A percentile compares a stretch with the other conserved stretches of the same genome.
Conservation (phyloP, 805 yeast genomes). For the Candida golubevii region DNA sequence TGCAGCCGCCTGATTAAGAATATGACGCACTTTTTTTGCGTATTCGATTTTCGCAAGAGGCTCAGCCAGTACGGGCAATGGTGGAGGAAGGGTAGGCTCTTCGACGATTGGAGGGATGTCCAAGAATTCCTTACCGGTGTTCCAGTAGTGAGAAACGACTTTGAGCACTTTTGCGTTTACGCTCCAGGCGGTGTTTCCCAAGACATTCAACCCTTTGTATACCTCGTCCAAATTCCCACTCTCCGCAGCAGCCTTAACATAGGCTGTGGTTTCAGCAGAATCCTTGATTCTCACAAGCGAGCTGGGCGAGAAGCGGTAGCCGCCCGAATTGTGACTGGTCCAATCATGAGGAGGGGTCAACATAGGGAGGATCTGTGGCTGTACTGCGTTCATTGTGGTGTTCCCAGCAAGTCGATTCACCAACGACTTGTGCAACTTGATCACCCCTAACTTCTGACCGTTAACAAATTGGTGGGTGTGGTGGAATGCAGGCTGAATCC, state of each 20-base stretch:
- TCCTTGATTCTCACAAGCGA: constrained; percentile 72
- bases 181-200: constrained; percentile 88
- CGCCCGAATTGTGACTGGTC: constrained; percentile 80
- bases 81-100: constrained; percentile 42
- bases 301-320: constrained; percentile 64
- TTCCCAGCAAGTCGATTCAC: constrained; percentile 65
- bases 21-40: constrained; percentile 54
- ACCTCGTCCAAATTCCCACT: constrained; percentile 61
- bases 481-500: constrained; percentile 83
- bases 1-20: constrained; percentile 58
- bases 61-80: constrained; percentile 63
- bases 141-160: constrained; percentile 78
- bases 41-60: constrained; percentile 69
- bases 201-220: constrained; percentile 53
- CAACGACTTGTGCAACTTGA: constrained; percentile 69
- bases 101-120: constrained; percentile 55
- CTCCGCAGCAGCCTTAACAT: constrained; percentile 78
- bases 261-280: constrained; percentile 86
- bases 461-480: constrained; percentile 80
- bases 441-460: constrained; percentile 78
- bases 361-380: constrained; percentile 92
- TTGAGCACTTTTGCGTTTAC: constrained; percentile 69
- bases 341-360: constrained; percentile 85
- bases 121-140: constrained; percentile 70
- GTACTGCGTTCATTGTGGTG: constrained; percentile 57